Base-by-base conservation (phyloP, 768 basidiomycete genomes). In the Mycena belliarum region DNA sequence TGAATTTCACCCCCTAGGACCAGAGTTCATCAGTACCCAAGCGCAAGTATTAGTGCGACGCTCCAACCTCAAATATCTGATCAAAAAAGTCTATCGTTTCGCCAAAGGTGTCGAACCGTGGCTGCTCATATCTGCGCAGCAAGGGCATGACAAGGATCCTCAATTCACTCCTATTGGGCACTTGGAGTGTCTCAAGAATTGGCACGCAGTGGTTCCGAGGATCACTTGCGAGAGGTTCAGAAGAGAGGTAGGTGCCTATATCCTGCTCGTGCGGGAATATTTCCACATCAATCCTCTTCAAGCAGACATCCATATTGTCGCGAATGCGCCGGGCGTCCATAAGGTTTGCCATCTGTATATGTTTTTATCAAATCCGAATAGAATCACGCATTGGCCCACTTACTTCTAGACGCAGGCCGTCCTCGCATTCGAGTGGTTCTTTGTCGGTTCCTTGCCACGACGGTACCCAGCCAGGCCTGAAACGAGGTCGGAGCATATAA, bases 191-290 rank as follows among this genome's bases (percentile, higher is more conserved):
- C 1, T 69, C 69, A 18, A 64, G 57, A 7, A 76, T 37, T 0
- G 70, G 74, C 2, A 75, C 65, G 14, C 75, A 76, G 47, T 76
- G 73, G 26, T 77, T 80, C 10, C 55, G 49, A 14, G 68, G 64
- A 49, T 71, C 60, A 14, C 57, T n/a, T 0, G 40, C 55, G 3
- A 65, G 41, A 6, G 47, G 18, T 0, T 51, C 50, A 5, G 63
- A 33, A 0, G 65, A 58, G 12, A 70, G 50, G 66, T 67, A 68
- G 42, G n/a, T 43, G 0, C 52, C 61, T 32, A 79, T 74, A 1
- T 69, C 59, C 4, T 35, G 12, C 69, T 49, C 35, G 80, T 77
- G 0, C 66, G 15, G 18, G 72, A 65, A 45, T 50, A 61, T 28
- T 10, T 45, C 44, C 6, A 25, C 6, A 7, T n/a, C 25, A 7